A percentile compares a stretch with the other conserved stretches of the same genome.
Evolutionary conservation across 2,329 filamentous ascomycete species (phyloP).

Genomic region (Dactylellina drechsleri): DNA sequence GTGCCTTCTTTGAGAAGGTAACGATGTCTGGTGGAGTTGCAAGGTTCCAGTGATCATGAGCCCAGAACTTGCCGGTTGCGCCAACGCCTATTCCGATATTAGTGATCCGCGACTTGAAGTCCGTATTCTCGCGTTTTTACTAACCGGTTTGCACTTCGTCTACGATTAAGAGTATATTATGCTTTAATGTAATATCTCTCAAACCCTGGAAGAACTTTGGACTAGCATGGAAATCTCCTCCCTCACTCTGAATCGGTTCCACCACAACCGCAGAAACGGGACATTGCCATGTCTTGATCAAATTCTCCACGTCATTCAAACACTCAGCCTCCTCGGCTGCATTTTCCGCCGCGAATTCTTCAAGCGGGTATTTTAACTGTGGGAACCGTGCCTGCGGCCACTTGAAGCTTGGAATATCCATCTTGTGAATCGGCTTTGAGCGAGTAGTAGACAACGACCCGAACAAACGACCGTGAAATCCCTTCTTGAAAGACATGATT

Average conservation of each 20-base stretch:
- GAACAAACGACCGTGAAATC: conserved; percentile 90
- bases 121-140: neutral
- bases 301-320: conserved; percentile 81
- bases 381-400: conserved; percentile 94
- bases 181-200: conserved; percentile 79
- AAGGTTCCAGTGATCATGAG: conserved; percentile 93
- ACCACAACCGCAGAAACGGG: conserved; percentile 84
- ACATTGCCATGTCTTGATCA: conserved; percentile 76
- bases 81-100: conserved; percentile 68
- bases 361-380: conserved; percentile 83
- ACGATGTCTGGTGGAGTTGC: conserved; percentile 86
- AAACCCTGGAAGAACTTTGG: conserved; percentile 86
- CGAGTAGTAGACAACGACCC: conserved; percentile 87
- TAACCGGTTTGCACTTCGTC: conserved; percentile 90
- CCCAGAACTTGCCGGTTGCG: conserved; percentile 94
- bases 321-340: conserved; percentile 81
- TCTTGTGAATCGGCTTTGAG: conserved; percentile 92
- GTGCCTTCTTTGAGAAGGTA: conserved; percentile 94
- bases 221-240: conserved; percentile 92
- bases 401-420: conserved; percentile 93
- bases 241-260: conserved; percentile 92
- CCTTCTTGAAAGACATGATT: conserved; percentile 87
- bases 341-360: conserved; percentile 82
- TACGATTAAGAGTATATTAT: conserved; percentile 85
- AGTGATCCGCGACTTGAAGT: neutral